Base-by-base conservation (phyloP, 148 eudicot genomes). In the Suaeda aralocaspica region DNA sequence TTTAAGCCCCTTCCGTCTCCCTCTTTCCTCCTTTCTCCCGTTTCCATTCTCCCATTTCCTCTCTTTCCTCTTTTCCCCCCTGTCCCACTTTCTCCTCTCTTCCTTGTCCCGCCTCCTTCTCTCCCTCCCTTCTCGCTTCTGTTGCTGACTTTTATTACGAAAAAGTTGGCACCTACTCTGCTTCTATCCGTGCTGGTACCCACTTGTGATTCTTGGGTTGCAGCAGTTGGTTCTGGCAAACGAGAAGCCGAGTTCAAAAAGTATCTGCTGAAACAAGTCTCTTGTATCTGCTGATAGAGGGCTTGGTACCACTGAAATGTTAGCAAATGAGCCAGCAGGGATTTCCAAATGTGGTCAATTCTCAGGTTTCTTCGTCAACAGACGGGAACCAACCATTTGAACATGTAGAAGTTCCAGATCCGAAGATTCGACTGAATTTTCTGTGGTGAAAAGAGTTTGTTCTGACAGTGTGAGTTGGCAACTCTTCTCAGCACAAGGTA, bases 171-270 rank as follows among this genome's bases (percentile, higher is more conserved):
- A n/a, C 62, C 28, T 50, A 71, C 58, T 73, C 77, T 70, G 78
- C 66, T 59, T 61, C 76, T 71, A 78, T 65, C 81, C 21, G 72
- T 77, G 59, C 52, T 74, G 60, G 78, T 74, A 51, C 81, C 67
- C 59, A 46, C 75, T 21, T 69, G 68, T 59, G 77, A 64, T 57
- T 58, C 77, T 22, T 50, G 39, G 41, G 49, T 59, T 57, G 42
- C 78, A 45, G 59, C 56, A 49, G 82, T 51, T 36, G 82, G 73
- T 74, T 72, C 81, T 60, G 75, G 70, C 22, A 70, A 79, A 62
- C 65, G 28, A 68, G 84, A 81, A 69, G 59, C 48, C 73, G 66
- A 24, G 75, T 52, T 66, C 83, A 65, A 50, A 36, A 72, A 13
- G 59, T 13, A 36, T 33, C 79, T 68, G 49, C 64, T 34, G 76